Base-by-base conservation (phyloP, 495 filamentous ascomycete genomes). In the Penicillium mononematosum region DNA sequence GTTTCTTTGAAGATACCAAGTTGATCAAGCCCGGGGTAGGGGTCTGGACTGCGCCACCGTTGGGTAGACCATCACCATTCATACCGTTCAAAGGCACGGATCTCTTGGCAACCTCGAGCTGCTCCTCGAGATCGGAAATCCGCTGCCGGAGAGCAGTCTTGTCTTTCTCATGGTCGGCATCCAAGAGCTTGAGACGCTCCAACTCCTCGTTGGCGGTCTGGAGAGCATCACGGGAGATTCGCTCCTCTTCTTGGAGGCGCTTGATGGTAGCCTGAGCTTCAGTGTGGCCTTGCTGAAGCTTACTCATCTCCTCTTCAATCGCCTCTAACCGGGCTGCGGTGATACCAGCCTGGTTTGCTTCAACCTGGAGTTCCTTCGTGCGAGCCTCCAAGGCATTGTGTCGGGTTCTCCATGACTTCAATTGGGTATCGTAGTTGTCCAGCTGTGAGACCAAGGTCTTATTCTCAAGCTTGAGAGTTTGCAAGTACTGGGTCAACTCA, bases 261-360 rank as follows among this genome's bases (percentile, higher is more conserved):
- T 96, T 96, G 76, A 94, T 87, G 65, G 88, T 96, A 45, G 84
- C 82, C 11, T 86, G 83, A 47, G 89, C 91, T 55, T 99, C 94
- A 46, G 92, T 86, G 73, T 92, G 91, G 65, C 78, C 91, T 36
- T 83, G 76, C 69, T 96, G 91, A n/a, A 98, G 78, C 69, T 84
- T 88, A 80, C 83, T 88, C 91, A 96, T 96, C 64, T 98, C 94
- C 52, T 88, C 86, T 70, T 97, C 94, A 83, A 98, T 88, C 8
- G 86, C 91, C 41, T 85, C 83, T 32, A 99, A 77, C 50, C 89
- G 86, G 56, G 95, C 95, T 41, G 91, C 90, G 24, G 87, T 89
- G 60, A 97, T 97, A 75, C 95, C 94, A 49, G 92, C 94, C 77
- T 98, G 92, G 71, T 98, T 98, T 50, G 94, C 94, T 73, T 99